A percentile compares a stretch with the other conserved stretches of the same genome.
phyloP scores from a whole-genome alignment of 2,329 filamentous ascomycete genomes.

The Mycosphaerella sp. region DNA sequence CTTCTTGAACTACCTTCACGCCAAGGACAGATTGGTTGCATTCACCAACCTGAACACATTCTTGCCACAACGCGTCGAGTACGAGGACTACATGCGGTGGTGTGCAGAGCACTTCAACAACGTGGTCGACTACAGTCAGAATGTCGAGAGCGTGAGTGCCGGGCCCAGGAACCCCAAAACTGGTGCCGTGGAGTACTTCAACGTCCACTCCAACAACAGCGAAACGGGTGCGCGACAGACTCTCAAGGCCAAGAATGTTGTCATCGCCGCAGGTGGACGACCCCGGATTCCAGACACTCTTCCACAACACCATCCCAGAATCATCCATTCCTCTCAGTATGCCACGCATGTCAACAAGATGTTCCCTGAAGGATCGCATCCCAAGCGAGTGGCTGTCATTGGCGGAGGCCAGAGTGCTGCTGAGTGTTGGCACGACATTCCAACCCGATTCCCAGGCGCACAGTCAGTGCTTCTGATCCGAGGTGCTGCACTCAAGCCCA shows the following conservation, averaged over 20 bases:
- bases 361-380: constrained; percentile 49
- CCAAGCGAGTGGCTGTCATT: constrained; percentile 73
- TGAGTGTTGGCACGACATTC: constrained; percentile 89
- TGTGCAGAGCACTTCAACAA: constrained; percentile 72
- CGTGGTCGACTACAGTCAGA: constrained; percentile 67
- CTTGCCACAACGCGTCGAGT: constrained; percentile 76
- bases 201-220: constrained; percentile 58
- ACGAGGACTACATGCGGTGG: constrained; percentile 94
- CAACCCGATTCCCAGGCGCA: constrained; percentile 73
- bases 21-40: constrained; percentile 71
- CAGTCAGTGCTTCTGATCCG: constrained; percentile 73
- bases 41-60: constrained; percentile 91
- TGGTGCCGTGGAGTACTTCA: constrained; percentile 57
- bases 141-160: constrained; percentile 66
- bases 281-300: constrained; percentile 65
- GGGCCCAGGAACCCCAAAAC: constrained; percentile 42
- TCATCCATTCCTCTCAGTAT: constrained; percentile 88
- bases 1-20: constrained; percentile 88
- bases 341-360: constrained; percentile 57
- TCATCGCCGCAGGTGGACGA: constrained; percentile 61
- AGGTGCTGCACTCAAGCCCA: constrained; percentile 75
- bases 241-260: constrained; percentile 60
- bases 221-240: constrained; percentile 50
- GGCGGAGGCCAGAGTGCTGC: constrained; percentile 89
- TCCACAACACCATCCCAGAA: constrained; percentile 61